These are phyloP conservation scores for Leccinum subgranulosum DNA, from an alignment of 768 basidiomycete genomes.

Conservation along the genomic window DNA sequence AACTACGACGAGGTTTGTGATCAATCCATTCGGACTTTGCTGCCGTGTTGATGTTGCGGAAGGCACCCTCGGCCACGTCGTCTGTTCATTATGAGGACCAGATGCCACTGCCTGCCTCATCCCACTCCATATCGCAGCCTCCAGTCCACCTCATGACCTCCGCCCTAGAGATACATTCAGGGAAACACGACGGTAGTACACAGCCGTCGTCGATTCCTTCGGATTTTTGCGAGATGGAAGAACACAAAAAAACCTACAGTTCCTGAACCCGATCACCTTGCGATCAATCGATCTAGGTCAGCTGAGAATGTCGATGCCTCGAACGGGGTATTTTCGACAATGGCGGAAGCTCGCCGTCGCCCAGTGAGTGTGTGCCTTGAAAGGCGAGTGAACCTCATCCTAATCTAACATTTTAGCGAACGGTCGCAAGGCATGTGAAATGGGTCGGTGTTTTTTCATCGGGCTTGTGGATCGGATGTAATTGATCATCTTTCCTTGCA, in stretches of 20 bases:
- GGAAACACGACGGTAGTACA: not conserved
- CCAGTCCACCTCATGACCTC: not conserved
- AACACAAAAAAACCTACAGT: not conserved
- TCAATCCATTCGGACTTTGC: not conserved
- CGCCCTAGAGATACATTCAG: not conserved
- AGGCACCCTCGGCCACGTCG: not conserved
- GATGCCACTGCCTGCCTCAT: not conserved
- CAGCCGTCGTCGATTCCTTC: not conserved
- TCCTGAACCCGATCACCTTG: not conserved
- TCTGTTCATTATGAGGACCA: not conserved
- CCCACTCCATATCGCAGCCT: not conserved
- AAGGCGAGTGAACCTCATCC: too few relatives aligned
- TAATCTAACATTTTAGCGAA: not conserved
- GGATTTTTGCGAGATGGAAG: not conserved
- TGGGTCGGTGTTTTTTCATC: not conserved
- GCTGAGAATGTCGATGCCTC: not conserved
- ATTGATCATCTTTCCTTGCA: not conserved
- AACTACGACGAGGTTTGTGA: not conserved
- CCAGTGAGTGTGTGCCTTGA: not conserved
- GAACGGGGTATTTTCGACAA: not conserved
- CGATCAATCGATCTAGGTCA: not conserved
- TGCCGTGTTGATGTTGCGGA: not conserved
- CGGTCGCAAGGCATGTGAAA: not conserved
- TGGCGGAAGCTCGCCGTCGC: not conserved
- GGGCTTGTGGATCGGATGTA: not conserved